phyloP scores from a whole-genome alignment of 768 basidiomycete species.

The Boletus tomentosulus region DNA sequence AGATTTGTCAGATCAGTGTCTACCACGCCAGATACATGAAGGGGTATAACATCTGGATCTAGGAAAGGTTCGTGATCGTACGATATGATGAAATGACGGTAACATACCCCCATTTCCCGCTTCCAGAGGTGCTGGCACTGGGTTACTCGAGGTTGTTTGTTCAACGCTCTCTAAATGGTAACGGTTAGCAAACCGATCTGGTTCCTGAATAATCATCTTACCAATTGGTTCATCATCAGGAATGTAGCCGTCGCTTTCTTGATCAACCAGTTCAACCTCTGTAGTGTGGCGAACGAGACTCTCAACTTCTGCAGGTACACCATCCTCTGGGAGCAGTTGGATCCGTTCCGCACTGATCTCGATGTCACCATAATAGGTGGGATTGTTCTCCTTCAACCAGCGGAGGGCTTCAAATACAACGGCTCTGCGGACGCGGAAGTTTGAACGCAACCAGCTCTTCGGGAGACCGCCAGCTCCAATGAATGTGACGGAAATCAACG shows the following conservation, averaged over 20 bases:
- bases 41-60: background rate
- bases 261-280: slow-evolving; percentile 33
- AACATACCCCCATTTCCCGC: no score
- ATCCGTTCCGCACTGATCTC: slow-evolving; percentile 20
- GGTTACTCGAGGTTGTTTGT: no score
- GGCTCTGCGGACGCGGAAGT: slow-evolving; percentile 32
- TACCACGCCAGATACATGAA: background rate
- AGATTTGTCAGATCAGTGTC: background rate
- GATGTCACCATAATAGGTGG: slow-evolving; percentile 28
- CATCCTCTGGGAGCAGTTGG: slow-evolving; percentile 28
- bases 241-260: slow-evolving; percentile 22
- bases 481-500: slow-evolving; percentile 34
- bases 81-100: no score
- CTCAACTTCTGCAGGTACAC: slow-evolving; percentile 31
- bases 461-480: slow-evolving; percentile 28
- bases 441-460: slow-evolving; percentile 24
- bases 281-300: slow-evolving; percentile 27
- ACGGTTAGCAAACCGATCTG: no score
- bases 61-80: no score
- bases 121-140: no score
- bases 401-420: slow-evolving; percentile 28
- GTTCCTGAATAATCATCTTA: no score
- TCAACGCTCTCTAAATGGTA: no score
- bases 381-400: slow-evolving; percentile 38
- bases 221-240: background rate